These are phyloP conservation scores for Immersiporthe knoxdaviesiana DNA, from an alignment of 2,329 filamentous ascomycete genomes.

Conservation along the genomic window DNA sequence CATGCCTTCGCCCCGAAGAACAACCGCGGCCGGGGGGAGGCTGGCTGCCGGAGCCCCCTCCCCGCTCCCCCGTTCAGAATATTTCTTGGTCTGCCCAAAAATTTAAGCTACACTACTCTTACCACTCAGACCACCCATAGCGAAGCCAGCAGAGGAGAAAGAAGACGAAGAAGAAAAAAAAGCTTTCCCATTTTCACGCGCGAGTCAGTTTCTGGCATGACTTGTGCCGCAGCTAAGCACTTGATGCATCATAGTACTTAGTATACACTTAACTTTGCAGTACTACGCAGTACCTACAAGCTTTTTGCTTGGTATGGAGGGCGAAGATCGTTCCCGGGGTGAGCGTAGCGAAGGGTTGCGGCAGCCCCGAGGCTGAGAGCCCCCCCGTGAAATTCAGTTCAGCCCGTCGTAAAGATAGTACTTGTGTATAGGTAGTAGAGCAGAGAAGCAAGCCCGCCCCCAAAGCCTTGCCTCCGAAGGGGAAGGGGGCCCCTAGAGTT, in stretches of 20 bases:
- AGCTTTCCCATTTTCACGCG: background rate
- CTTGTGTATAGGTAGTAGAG: too few species aligned
- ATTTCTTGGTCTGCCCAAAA: background rate
- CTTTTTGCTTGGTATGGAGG: background rate
- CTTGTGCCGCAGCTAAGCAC: background rate
- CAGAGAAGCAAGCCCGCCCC: background rate
- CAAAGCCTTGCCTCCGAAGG: background rate
- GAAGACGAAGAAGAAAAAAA: background rate
- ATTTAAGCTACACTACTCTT: background rate
- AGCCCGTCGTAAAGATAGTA: too few species aligned
- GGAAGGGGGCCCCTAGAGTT: too few species aligned
- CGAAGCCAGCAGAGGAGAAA: too few species aligned
- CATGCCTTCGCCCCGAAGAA: background rate
- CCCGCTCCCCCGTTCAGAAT: too few species aligned
- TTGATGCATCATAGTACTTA: too few species aligned
- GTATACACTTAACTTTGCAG: too few species aligned
- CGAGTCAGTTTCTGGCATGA: background rate
- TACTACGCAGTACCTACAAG: background rate
- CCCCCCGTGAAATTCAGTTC: too few species aligned
- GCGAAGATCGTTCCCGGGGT: background rate
- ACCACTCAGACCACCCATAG: too few species aligned
- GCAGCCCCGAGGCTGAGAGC: background rate
- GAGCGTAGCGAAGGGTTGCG: background rate
- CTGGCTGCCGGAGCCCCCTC: too few species aligned
- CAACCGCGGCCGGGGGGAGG: background rate